Evolutionary conservation across 345 rosid genomes (phyloP), one percentile per base, ranked within the genome.

Genomic region (Brassica cretica): DNA sequence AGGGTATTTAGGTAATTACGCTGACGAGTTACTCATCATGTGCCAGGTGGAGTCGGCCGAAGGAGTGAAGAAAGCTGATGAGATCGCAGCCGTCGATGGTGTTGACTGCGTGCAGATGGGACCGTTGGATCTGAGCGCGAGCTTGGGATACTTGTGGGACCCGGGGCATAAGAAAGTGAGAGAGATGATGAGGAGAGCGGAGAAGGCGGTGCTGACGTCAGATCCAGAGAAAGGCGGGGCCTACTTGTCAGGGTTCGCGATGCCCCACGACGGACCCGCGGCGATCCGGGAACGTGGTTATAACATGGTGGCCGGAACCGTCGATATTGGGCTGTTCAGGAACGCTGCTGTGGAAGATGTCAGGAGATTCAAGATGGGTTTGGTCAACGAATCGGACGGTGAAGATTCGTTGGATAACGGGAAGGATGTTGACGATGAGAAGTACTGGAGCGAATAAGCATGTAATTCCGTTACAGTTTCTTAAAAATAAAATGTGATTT

Each of bases 31-130:
- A 24, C 75, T 94, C 65, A 88, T 94, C 32, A 89, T 94, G 97
- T 92, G 97, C 72, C 98, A 94, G 90, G 95, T 92, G 73, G 98
- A 94, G 78, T 84, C 88, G 61, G 87, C 55, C 37, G 93, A 89
- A 4, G 95, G 81, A 5, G 98, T 89, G 33, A 81, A 87, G 68
- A 91, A 81, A 19, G 86, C 84, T 0, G 91, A 88, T 24, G 93
- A 92, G 33, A 92, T 94, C 77, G 90, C 91, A 4, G 92, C 86
- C 37, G 90, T 91, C 5, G 93, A 91, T 5, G 98, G 97, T 32
- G 97, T 94, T 1, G 97, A 92, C 82, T 92, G 97, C 83, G 80
- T 94, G 59, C 97, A 92, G 71, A 91, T 94, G 93, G 98, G 98
- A 25, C 98, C 94, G 56, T 84, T 94, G 87, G 97, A 94, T 84